Evolutionary conservation across 2,329 filamentous ascomycete species (phyloP).

Genomic region (Penicillium verrucosum): DNA sequence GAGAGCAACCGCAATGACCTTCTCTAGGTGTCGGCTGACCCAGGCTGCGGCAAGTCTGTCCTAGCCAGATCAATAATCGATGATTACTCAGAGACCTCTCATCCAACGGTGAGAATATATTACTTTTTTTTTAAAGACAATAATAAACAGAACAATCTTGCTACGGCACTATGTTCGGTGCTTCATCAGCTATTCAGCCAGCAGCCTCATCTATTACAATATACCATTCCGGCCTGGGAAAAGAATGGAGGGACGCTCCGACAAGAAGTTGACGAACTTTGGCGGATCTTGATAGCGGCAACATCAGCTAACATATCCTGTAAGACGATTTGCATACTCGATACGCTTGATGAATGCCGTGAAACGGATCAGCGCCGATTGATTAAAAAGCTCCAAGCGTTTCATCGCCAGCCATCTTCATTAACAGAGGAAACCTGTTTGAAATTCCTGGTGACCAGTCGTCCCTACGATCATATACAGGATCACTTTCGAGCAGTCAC

Average conservation of each 20-base stretch:
- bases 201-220: slow-evolving; percentile 25
- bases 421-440: background rate
- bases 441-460: slow-evolving; percentile 22
- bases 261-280: slow-evolving; percentile 14
- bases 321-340: slow-evolving; percentile 10
- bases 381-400: slow-evolving; percentile 7
- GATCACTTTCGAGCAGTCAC: background rate
- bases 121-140: slow-evolving; percentile 45
- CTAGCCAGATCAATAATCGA: slow-evolving; percentile 37
- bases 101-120: slow-evolving; percentile 14
- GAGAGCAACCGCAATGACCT: slow-evolving; percentile 22
- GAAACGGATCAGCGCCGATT: background rate
- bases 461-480: slow-evolving; percentile 17
- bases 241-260: slow-evolving; percentile 21
- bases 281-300: slow-evolving; percentile 11
- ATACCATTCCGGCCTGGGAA: slow-evolving; percentile 15
- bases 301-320: no score
- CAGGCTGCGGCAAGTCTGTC: slow-evolving; percentile 44
- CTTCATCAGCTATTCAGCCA: slow-evolving; percentile 39
- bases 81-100: background rate
- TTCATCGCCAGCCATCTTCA: background rate
- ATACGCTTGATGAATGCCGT: slow-evolving; percentile 13
- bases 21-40: slow-evolving; percentile 42
- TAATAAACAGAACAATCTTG: slow-evolving; percentile 30
- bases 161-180: slow-evolving; percentile 34